phyloP scores from a whole-genome alignment of 2,329 filamentous ascomycete species.

The Trichocomaceae sp. region DNA sequence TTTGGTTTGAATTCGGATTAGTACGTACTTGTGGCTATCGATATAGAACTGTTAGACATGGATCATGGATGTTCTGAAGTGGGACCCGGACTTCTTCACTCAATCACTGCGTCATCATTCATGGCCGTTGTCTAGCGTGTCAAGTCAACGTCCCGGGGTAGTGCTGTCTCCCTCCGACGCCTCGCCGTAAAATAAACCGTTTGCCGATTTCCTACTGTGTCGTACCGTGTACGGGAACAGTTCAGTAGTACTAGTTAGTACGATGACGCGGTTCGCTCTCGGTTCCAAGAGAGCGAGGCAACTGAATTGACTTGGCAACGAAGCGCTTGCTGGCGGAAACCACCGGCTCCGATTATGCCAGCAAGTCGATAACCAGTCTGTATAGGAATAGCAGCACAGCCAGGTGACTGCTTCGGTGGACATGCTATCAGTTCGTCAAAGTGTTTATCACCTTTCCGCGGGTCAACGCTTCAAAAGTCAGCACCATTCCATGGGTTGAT shows the following conservation, averaged over 20 bases:
- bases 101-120: too few species aligned
- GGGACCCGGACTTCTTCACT: neutral
- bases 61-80: neutral
- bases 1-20: neutral
- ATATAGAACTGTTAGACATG: neutral
- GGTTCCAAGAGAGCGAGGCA: neutral
- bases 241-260: too few species aligned
- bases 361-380: neutral
- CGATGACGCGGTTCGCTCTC: neutral
- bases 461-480: neutral
- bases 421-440: neutral
- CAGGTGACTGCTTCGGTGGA: conserved; percentile 1
- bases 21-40: neutral
- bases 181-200: neutral
- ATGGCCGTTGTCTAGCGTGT: neutral
- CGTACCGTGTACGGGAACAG: neutral
- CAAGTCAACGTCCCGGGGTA: neutral
- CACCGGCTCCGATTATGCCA: neutral
- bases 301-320: neutral
- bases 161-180: conserved; percentile 2
- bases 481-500: neutral
- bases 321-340: neutral
- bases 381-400: neutral
- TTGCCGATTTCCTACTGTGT: neutral
- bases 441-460: neutral